Evolutionary conservation across 2,329 filamentous ascomycete genomes (phyloP).

Genomic region (Remersonia thermophila): DNA sequence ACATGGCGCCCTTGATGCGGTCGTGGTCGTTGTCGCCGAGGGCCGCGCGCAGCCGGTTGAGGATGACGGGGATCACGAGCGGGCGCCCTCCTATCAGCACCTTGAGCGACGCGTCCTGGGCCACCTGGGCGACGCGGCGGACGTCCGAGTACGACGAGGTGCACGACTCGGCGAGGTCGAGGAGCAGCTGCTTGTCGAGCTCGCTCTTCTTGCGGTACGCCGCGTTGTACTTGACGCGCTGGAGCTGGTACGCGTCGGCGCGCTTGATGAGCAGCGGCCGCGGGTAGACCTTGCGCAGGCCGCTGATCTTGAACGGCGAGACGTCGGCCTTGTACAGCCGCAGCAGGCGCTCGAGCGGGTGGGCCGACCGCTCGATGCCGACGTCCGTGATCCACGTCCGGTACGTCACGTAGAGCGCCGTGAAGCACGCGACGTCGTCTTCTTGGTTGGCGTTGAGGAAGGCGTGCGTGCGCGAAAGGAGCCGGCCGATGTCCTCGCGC

Average conservation of each 20-base stretch:
- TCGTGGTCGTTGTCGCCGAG: slow-evolving; percentile 73
- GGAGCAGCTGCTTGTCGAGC: slow-evolving; percentile 72
- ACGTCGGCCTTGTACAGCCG: slow-evolving; percentile 78
- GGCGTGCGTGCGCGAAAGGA: slow-evolving; percentile 70
- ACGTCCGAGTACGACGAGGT: slow-evolving; percentile 92
- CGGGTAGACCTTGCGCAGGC: slow-evolving; percentile 83
- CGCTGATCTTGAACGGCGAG: slow-evolving; percentile 87
- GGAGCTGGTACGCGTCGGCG: slow-evolving; percentile 87
- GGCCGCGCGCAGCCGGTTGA: slow-evolving; percentile 66
- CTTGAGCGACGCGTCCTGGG: slow-evolving; percentile 87
- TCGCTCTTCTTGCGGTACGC: slow-evolving; percentile 77
- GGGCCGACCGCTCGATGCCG: slow-evolving; percentile 87
- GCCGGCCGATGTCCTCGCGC: slow-evolving; percentile 65
- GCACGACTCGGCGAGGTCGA: slow-evolving; percentile 81
- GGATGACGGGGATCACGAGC: slow-evolving; percentile 77
- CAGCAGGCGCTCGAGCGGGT: slow-evolving; percentile 77
- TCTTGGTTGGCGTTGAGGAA: slow-evolving; percentile 79
- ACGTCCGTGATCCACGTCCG: slow-evolving; percentile 96
- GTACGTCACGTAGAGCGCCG: slow-evolving; percentile 81
- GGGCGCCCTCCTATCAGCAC: slow-evolving; percentile 78
- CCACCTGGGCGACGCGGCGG: slow-evolving; percentile 81
- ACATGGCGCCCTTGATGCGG: slow-evolving; percentile 88
- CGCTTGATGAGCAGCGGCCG: slow-evolving; percentile 83
- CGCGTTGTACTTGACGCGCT: slow-evolving; percentile 88
- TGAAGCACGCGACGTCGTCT: slow-evolving; percentile 93